phyloP scores from a whole-genome alignment of 495 filamentous ascomycete species.

The Lasiosphaeria ovina region DNA sequence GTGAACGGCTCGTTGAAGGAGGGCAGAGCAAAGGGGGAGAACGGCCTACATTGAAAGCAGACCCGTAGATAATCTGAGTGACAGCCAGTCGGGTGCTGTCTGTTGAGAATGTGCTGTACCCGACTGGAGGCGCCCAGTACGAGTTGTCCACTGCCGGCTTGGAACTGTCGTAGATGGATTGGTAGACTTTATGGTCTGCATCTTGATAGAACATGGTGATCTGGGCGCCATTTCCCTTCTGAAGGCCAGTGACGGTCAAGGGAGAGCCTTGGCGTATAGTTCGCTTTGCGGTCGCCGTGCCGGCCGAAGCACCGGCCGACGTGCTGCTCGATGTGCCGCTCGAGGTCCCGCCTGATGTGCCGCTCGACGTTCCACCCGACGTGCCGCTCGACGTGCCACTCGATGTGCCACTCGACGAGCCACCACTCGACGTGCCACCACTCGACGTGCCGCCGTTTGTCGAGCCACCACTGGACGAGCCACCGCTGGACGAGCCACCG shows the following conservation, averaged over 20 bases:
- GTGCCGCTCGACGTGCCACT: neutral
- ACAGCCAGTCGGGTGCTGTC: neutral
- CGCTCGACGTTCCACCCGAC: neutral
- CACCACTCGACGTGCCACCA: neutral
- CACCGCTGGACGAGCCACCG: no score
- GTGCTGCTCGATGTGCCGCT: neutral
- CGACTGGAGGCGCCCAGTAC: conserved; percentile 13
- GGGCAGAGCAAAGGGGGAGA: neutral
- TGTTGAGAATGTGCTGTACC: neutral
- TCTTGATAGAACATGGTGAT: conserved; percentile 22
- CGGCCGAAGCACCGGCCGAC: neutral
- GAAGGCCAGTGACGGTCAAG: conserved; percentile 17
- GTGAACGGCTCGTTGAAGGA: neutral
- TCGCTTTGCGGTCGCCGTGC: neutral
- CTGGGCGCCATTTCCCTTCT: conserved; percentile 14
- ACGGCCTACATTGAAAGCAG: conserved; percentile 2
- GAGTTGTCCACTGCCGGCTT: neutral
- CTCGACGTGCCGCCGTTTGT: no score
- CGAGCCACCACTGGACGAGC: no score
- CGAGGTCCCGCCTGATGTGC: neutral
- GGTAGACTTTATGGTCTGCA: conserved; percentile 4
- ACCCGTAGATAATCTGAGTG: conserved; percentile 6
- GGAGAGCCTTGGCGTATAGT: conserved; percentile 18
- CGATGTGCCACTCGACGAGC: no score
- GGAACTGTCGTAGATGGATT: conserved; percentile 14